These are phyloP conservation scores for Gomphus sp. DNA, from an alignment of 1,284 basidiomycete species.

Conservation along the genomic window DNA sequence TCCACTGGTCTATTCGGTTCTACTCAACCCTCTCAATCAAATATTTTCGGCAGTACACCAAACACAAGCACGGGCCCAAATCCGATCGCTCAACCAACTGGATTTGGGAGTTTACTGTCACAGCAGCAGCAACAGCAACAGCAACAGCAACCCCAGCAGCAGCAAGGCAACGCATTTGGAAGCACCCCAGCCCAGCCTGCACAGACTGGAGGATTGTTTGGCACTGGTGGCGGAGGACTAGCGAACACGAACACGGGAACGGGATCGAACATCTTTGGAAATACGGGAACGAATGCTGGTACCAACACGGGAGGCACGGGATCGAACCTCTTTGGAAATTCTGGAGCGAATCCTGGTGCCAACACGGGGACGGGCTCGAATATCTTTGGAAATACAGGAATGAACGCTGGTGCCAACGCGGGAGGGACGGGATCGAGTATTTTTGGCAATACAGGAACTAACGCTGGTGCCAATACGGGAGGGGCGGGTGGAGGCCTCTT, in stretches of 20 bases:
- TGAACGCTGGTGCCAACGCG: not conserved
- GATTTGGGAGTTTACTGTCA: not conserved
- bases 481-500: constrained; percentile 25
- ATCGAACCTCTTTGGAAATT: constrained; percentile 17
- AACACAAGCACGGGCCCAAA: not conserved
- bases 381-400: constrained; percentile 16
- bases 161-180: constrained; percentile 19
- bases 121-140: too few relatives aligned
- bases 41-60: not conserved
- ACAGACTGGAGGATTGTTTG: constrained; percentile 11
- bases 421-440: constrained; percentile 20
- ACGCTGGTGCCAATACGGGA: not conserved
- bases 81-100: not conserved
- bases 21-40: not conserved
- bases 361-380: constrained; percentile 17
- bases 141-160: constrained; percentile 17
- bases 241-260: too few relatives aligned
- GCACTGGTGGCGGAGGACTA: too few relatives aligned
- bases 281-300: too few relatives aligned
- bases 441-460: constrained; percentile 13
- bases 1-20: not conserved
- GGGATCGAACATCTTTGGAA: too few relatives aligned
- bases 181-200: constrained; percentile 7
- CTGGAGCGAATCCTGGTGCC: constrained; percentile 6
- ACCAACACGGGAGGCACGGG: constrained; percentile 4